These are phyloP conservation scores for Manihot esculenta DNA, from an alignment of 441 rosid species.

Conservation along the genomic window DNA sequence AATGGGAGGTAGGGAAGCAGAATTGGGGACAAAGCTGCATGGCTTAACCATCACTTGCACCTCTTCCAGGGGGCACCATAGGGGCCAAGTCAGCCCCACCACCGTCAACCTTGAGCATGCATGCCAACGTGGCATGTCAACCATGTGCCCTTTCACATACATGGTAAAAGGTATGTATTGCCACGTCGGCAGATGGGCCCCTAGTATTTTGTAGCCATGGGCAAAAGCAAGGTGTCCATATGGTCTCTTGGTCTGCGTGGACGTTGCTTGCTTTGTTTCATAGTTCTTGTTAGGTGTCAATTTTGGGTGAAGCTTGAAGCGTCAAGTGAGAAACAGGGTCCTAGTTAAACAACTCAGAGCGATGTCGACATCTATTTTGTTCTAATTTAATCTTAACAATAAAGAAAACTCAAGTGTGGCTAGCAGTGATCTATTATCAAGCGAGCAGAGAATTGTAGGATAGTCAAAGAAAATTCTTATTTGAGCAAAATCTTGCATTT, in stretches of 20 bases:
- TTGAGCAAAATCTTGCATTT: no score
- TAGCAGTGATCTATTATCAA: no score
- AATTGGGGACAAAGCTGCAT: constrained; percentile 45
- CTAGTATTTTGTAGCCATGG: neutral
- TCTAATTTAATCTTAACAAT: no score
- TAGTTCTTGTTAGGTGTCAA: constrained; percentile 14
- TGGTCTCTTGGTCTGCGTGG: constrained; percentile 1
- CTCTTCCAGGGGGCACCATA: constrained; percentile 22
- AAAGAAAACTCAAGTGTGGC: no score
- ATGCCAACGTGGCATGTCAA: constrained; percentile 31
- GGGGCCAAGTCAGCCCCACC: constrained; percentile 20
- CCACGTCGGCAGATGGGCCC: constrained; percentile 15
- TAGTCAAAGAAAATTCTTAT: no score
- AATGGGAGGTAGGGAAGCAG: constrained; percentile 25
- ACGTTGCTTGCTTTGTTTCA: neutral
- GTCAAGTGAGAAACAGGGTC: constrained; percentile 8
- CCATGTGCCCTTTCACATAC: constrained; percentile 29
- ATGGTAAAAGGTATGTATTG: neutral
- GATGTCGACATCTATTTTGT: constrained; percentile 13
- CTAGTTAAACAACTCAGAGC: constrained; percentile 13
- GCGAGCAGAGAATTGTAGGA: no score
- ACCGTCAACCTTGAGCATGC: constrained; percentile 5
- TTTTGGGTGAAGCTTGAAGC: neutral
- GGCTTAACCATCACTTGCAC: constrained; percentile 38
- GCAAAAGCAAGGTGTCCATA: neutral